These are phyloP conservation scores for Blastobotrys arbuscula DNA, from an alignment of 1,139 yeast species.

Conservation along the genomic window DNA sequence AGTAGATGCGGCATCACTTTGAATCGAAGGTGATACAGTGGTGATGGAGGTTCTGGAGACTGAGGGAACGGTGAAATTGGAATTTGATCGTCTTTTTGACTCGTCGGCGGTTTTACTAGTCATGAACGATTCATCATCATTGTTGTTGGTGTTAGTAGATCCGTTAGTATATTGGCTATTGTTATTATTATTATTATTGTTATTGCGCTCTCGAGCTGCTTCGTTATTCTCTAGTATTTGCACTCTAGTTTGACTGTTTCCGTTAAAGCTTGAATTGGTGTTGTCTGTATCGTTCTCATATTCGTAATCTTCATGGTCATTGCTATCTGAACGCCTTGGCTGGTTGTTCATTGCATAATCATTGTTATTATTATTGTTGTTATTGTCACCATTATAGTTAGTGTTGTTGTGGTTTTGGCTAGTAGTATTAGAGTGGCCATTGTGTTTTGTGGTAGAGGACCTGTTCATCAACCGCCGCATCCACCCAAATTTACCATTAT, in stretches of 20 bases:
- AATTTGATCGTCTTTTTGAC: slow-evolving; percentile 27
- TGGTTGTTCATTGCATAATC: neutral
- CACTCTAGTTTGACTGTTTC: slow-evolving; percentile 13
- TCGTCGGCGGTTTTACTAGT: slow-evolving; percentile 13
- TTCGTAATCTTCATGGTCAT: neutral
- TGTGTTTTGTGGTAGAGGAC: slow-evolving; percentile 6
- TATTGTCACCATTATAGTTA: neutral
- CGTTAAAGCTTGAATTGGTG: neutral
- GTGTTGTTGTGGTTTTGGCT: neutral
- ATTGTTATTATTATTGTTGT: neutral
- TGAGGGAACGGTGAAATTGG: slow-evolving; percentile 31
- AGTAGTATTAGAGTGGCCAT: neutral
- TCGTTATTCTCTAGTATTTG: slow-evolving; percentile 22
- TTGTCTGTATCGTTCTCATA: neutral
- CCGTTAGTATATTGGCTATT: neutral
- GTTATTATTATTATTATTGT: neutral
- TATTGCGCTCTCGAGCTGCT: neutral
- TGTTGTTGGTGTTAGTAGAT: neutral
- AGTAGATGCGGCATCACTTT: slow-evolving; percentile 22
- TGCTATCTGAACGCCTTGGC: neutral
- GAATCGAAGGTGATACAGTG: slow-evolving; percentile 26
- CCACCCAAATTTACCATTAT: slow-evolving; percentile 22
- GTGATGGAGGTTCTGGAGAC: slow-evolving; percentile 29
- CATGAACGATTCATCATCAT: slow-evolving; percentile 16
- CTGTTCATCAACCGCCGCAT: slow-evolving; percentile 21